Evolutionary conservation across 768 basidiomycete genomes (phyloP).

Genomic region (Mycena leptocephala): DNA sequence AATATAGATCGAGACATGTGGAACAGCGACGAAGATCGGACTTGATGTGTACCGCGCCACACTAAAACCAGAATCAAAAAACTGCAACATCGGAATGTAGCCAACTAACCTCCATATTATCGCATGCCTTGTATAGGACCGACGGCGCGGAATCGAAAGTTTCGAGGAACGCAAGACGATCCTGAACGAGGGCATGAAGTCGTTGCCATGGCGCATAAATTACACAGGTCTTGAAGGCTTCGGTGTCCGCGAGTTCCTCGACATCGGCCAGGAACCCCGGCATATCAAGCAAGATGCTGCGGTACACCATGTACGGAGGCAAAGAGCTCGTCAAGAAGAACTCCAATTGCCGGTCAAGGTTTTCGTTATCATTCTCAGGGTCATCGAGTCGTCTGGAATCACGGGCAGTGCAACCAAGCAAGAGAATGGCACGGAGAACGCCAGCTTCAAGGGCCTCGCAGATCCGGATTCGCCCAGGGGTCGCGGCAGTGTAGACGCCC

Average conservation of each 20-base stretch:
- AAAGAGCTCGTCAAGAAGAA: not conserved
- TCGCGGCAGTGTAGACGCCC: no score
- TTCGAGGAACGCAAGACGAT: not conserved
- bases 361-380: not conserved
- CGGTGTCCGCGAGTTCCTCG: not conserved
- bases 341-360: not conserved
- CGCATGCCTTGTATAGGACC: not conserved
- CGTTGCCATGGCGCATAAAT: not conserved
- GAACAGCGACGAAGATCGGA: not conserved
- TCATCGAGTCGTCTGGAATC: no score
- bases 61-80: not conserved
- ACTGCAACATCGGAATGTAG: not conserved
- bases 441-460: not conserved
- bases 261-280: not conserved
- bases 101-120: not conserved
- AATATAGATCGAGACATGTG: constrained; percentile 4
- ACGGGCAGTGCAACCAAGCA: not conserved
- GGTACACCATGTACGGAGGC: not conserved
- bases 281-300: not conserved
- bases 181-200: not conserved
- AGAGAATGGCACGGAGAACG: not conserved
- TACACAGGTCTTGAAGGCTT: not conserved
- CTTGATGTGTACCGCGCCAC: not conserved
- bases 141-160: not conserved
- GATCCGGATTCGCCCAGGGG: not conserved